Percentiles rank a stretch among this genome's conserved stretches.
These are phyloP conservation scores for Plenodomus tracheiphilus DNA, from an alignment of 2,329 filamentous ascomycete genomes.

Conservation along the genomic window DNA sequence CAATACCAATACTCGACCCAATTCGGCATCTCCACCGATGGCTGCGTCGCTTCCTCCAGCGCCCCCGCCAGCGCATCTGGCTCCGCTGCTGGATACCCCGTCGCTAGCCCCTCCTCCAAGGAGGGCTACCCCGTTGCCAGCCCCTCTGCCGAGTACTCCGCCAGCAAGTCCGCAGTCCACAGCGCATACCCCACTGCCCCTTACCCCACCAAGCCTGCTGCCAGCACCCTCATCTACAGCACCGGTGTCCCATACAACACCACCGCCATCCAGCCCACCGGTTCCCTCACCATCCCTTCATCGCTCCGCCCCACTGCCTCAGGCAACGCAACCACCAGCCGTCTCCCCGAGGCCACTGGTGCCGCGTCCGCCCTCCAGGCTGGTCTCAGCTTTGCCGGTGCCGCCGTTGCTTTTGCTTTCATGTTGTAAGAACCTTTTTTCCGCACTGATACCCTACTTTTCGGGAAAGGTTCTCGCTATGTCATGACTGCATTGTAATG, in stretches of 20 bases:
- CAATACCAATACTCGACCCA: conserved; percentile 64
- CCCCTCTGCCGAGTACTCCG: neutral
- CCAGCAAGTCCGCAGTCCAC: conserved; percentile 5
- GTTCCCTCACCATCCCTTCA: conserved; percentile 37
- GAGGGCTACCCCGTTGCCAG: conserved; percentile 10
- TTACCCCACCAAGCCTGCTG: conserved; percentile 10
- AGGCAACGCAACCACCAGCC: conserved; percentile 27
- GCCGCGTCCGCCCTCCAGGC: conserved; percentile 38
- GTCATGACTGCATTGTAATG: neutral
- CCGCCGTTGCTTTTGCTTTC: conserved; percentile 47
- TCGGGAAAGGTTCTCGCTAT: no score
- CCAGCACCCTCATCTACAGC: conserved; percentile 13
- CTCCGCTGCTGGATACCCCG: conserved; percentile 17
- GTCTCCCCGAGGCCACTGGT: conserved; percentile 34
- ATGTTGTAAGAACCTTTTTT: conserved; percentile 34
- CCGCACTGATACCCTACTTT: no score
- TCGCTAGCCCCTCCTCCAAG: conserved; percentile 13
- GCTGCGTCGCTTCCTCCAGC: conserved; percentile 30
- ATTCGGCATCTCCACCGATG: conserved; percentile 60
- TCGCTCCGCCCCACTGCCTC: conserved; percentile 37
- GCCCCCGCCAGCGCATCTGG: conserved; percentile 6
- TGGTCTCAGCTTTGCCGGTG: conserved; percentile 46
- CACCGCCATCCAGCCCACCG: conserved; percentile 41
- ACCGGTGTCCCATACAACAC: conserved; percentile 33
- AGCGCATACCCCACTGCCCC: neutral